These are phyloP conservation scores for Talaromyces sp. DNA, from an alignment of 2,329 filamentous ascomycete species.

Conservation along the genomic window DNA sequence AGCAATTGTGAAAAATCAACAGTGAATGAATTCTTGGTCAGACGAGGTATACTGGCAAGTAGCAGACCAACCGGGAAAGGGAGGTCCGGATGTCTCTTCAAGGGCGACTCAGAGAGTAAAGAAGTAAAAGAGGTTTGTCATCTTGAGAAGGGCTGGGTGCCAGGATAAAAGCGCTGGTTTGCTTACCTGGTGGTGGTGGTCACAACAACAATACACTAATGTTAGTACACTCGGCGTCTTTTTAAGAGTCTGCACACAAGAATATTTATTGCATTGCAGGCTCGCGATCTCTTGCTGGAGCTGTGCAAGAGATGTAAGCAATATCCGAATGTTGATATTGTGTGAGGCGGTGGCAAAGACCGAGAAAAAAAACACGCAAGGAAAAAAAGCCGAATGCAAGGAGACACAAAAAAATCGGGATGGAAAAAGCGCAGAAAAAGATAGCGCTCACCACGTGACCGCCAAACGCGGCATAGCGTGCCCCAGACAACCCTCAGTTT, in stretches of 20 bases:
- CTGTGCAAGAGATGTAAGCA: neutral
- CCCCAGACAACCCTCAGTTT: constrained; percentile 4
- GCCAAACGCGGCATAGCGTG: constrained; percentile 13
- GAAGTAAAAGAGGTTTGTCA: constrained; percentile 56
- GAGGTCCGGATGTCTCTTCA: constrained; percentile 59
- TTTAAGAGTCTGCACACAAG: neutral
- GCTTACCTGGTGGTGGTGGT: constrained; percentile 7
- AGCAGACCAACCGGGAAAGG: constrained; percentile 61
- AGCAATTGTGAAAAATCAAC: neutral
- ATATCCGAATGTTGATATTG: neutral
- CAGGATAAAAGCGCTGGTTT: constrained; percentile 9
- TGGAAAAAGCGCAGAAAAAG: constrained; percentile 13
- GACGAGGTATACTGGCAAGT: constrained; percentile 68
- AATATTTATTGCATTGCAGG: neutral
- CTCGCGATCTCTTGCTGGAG: neutral
- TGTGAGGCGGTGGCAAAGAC: neutral
- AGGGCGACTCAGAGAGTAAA: constrained; percentile 63
- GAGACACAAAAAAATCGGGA: constrained; percentile 12
- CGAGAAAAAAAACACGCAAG: neutral
- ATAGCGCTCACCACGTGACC: constrained; percentile 13
- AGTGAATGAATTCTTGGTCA: constrained; percentile 38
- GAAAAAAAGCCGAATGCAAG: constrained; percentile 5
- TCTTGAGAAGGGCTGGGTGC: constrained; percentile 41
- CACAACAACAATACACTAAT: neutral
- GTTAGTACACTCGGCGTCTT: neutral